Base-by-base conservation (phyloP, 495 filamentous ascomycete genomes). In the Xylaria bambusicola region DNA sequence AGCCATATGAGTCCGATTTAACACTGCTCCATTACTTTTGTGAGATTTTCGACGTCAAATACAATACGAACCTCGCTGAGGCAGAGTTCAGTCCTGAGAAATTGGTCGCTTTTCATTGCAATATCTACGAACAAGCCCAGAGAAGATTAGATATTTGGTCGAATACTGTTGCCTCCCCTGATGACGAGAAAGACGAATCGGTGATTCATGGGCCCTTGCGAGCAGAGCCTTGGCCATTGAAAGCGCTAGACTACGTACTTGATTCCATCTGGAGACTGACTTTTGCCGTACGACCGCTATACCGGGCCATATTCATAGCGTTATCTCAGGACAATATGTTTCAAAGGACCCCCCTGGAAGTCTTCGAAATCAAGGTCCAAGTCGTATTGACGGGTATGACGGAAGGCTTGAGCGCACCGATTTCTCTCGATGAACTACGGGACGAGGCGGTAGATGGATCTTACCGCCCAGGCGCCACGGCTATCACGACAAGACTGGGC, bases 91-190 rank as follows among this genome's bases (percentile, higher is more conserved):
- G 3, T 20, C 6, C 41, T 10, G 41, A 45, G 17, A 45, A 20
- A 20, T 45, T 45, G 15, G 17, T 45, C 5, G 41, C 41, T 21
- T 45, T 45, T 4, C 17, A 45, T 21, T 45, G 41, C 20, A 45
- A 45, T 45, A 21, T 20, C n/a, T 45, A n/a, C 2, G 44, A 23
- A 36, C 56, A 55, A 29, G 18, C 26, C 18, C 49, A 50, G 49
- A 24, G 23, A 35, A 38, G 0, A 24, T 21, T 4, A 55, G 17
- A 18, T 48, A 24, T 13, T 41, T n/a, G n/a, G n/a, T n/a, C n/a
- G n/a, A n/a, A n/a, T n/a, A n/a, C n/a, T n/a, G n/a, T n/a, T 33
- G 10, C 29, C 10, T 5, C 10, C 5, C 29, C 29, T 33, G 10
- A 5, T 5, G 29, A 33, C 5, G 29, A 33, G 29, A 33, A 33